These are phyloP conservation scores for Zygosaccharomyces kombuchaensis DNA, from an alignment of 805 yeast genomes.

Conservation along the genomic window DNA sequence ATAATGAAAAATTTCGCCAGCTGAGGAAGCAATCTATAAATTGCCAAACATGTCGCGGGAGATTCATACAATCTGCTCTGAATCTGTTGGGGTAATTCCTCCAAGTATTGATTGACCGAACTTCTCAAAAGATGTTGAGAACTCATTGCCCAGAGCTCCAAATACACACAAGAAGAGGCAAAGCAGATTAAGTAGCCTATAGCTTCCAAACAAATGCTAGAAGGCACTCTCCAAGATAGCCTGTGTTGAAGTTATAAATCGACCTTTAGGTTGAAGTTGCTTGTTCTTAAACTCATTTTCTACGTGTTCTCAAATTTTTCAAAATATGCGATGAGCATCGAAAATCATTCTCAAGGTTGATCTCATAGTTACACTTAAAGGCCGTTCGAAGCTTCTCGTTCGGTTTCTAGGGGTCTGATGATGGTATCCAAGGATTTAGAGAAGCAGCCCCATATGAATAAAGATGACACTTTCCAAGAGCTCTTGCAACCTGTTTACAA, in stretches of 20 bases:
- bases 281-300: slow-evolving; percentile 3
- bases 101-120: slow-evolving; percentile 83
- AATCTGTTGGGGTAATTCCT: slow-evolving; percentile 82
- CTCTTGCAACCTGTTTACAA: slow-evolving; percentile 74
- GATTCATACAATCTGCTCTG: slow-evolving; percentile 75
- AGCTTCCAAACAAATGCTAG: background rate
- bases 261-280: background rate
- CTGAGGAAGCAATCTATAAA: slow-evolving; percentile 84
- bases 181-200: background rate
- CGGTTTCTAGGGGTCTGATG: background rate
- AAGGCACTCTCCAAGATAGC: background rate
- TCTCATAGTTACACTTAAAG: background rate
- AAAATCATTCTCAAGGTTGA: background rate
- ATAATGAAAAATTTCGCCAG: slow-evolving; percentile 84
- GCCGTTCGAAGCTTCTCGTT: background rate
- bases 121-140: slow-evolving; percentile 46
- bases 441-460: slow-evolving; percentile 11
- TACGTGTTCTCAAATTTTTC: background rate
- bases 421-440: slow-evolving; percentile 11
- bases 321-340: slow-evolving; percentile 6
- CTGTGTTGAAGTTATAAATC: background rate
- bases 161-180: too few relatives aligned
- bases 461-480: slow-evolving; percentile 67
- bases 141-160: slow-evolving; percentile 19
- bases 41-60: slow-evolving; percentile 92